Evolutionary conservation across 805 yeast genomes (phyloP).

Genomic region (Candida broadrunensis): DNA sequence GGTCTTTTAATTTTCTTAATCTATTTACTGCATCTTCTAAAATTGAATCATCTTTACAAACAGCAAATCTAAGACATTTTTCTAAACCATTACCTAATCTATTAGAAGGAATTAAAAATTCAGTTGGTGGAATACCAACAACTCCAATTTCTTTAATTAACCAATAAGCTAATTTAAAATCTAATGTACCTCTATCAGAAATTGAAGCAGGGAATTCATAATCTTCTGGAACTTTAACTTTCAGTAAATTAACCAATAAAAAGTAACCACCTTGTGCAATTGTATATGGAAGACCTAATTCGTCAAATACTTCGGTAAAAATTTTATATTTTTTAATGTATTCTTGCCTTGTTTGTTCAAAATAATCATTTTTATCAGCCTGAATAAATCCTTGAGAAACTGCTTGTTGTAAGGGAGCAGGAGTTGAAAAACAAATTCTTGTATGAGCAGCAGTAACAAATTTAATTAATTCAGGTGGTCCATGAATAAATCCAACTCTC

Average conservation of each 20-base stretch:
- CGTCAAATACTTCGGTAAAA: slow-evolving; percentile 77
- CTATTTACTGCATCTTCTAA: slow-evolving; percentile 79
- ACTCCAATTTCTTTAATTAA: slow-evolving; percentile 88
- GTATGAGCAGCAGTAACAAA: slow-evolving; percentile 89
- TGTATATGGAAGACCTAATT: slow-evolving; percentile 85
- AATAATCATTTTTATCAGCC: slow-evolving; percentile 65
- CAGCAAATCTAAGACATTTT: slow-evolving; percentile 87
- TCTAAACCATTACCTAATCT: slow-evolving; percentile 67
- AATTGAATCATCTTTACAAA: slow-evolving; percentile 85
- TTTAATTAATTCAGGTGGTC: slow-evolving; percentile 75
- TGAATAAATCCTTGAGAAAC: slow-evolving; percentile 70
- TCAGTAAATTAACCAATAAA: slow-evolving; percentile 80
- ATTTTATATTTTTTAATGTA: slow-evolving; percentile 72
- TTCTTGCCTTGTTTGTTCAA: slow-evolving; percentile 61
- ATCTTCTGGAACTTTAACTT: slow-evolving; percentile 73
- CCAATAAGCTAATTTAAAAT: slow-evolving; percentile 91
- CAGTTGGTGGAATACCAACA: slow-evolving; percentile 97
- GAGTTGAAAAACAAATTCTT: slow-evolving; percentile 87
- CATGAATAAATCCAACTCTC: slow-evolving; percentile 96
- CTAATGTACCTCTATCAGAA: slow-evolving; percentile 62
- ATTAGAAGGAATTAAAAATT: slow-evolving; percentile 71
- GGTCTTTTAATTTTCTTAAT: slow-evolving; percentile 66
- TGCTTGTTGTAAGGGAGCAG: slow-evolving; percentile 92
- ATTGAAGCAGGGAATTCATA: slow-evolving; percentile 73
- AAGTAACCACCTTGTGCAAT: slow-evolving; percentile 93